Evolutionary conservation across 257 asterid species (phyloP).

Genomic region (Salvia hispanica): DNA sequence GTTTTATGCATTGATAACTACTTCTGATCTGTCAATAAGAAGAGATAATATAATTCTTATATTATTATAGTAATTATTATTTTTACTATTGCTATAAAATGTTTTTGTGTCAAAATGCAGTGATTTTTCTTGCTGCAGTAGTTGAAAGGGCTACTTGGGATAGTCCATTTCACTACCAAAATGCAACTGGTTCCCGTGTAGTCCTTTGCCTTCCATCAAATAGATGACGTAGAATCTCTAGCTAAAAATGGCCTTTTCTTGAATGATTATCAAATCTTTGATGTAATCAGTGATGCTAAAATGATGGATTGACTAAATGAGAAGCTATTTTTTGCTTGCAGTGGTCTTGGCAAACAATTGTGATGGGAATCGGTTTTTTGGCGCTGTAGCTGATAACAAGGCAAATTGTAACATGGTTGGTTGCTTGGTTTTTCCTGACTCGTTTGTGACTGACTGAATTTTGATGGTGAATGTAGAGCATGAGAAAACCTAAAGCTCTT

Average conservation of each 20-base stretch:
- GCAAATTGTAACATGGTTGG: constrained; percentile 49
- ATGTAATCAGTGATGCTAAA: too few relatives aligned
- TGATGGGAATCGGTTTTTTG: constrained; percentile 69
- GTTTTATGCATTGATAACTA: too few relatives aligned
- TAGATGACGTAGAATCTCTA: constrained; percentile 58
- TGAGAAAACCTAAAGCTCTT: constrained; percentile 70
- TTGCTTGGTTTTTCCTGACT: neutral
- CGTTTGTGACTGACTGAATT: too few relatives aligned
- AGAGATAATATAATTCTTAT: too few relatives aligned
- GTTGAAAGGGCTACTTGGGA: constrained; percentile 84
- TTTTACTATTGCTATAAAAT: too few relatives aligned
- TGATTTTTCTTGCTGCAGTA: constrained; percentile 86
- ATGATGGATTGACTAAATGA: constrained; percentile 17
- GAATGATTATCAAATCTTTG: too few relatives aligned
- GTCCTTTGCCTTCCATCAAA: constrained; percentile 63
- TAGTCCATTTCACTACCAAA: constrained; percentile 74
- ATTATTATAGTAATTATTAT: constrained; percentile 30
- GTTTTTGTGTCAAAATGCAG: too few relatives aligned
- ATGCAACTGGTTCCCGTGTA: constrained; percentile 85
- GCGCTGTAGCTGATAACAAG: constrained; percentile 55
- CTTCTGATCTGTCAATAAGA: too few relatives aligned
- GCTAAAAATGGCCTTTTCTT: neutral
- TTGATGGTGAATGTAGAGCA: constrained; percentile 52
- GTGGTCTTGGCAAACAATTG: constrained; percentile 91
- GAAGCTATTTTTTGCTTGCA: constrained; percentile 36